Base-by-base conservation (phyloP, 345 rosid genomes). In the Noccaea bulbosa region DNA sequence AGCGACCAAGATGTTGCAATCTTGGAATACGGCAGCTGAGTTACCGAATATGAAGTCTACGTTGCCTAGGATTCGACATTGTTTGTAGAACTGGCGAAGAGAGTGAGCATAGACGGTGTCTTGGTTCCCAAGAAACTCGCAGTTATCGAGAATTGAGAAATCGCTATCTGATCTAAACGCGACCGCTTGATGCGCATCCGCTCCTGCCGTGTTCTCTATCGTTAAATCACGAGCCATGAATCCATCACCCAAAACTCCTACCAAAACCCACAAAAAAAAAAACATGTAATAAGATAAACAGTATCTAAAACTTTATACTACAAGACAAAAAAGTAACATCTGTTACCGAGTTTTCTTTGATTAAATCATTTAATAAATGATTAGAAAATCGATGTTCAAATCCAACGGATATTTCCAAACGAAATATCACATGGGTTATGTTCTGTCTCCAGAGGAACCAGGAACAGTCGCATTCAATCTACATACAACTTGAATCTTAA, bases 1-100 rank as follows among this genome's bases (percentile, higher is more conserved):
- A 58, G 83, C 83, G 16, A 94, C 64, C 46, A 85, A 49, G 71
- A 91, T 84, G 7, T 46, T 50, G 16, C 93, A 91, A 40, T 91
- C 87, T 70, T 89, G 84, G 67, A 94, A 94, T 4, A 89, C 52
- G 1, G 99, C 65, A 10, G 99, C 96, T 0, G 98, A 79, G 69
- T 89, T 89, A 40, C 99, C 98, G 7, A 94, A 94, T 7, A 94
- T 89, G 85, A 91, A 94, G 73, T 94, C 98, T 22, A 94, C 95
- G 7, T 83, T 94, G 69, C 99, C 99, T 65, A 78, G 74, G 22
- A 94, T 91, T 27, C 81, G 85, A 60, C 98, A 91, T 1, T 87
- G 84, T 62, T 81, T 91, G 80, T 89, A 91, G 74, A 73, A 89
- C 11, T 94, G 97, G 5, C 96, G 96, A 4, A 94, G 97, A 0